phyloP scores from a whole-genome alignment of 345 rosid genomes.

The Lumnitzera racemosa region DNA sequence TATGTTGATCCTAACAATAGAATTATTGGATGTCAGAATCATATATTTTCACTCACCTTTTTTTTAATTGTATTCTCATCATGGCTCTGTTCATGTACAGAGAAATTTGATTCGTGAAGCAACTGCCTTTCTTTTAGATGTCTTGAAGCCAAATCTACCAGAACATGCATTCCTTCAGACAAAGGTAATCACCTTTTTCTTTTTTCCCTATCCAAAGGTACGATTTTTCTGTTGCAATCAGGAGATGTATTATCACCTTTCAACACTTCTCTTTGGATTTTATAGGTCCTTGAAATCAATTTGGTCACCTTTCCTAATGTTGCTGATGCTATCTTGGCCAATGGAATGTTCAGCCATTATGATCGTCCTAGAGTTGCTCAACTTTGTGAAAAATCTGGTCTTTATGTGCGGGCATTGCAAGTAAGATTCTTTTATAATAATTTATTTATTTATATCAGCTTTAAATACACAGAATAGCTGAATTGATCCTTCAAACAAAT shows the following conservation, averaged over 20 bases:
- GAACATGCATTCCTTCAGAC: slow-evolving; percentile 91
- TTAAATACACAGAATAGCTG: too few species aligned
- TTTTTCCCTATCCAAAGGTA: not conserved
- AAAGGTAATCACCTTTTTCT: slow-evolving; percentile 40
- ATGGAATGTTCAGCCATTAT: slow-evolving; percentile 97
- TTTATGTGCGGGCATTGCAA: slow-evolving; percentile 83
- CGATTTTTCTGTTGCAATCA: not conserved
- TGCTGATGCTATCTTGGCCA: slow-evolving; percentile 96
- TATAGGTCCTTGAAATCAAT: slow-evolving; percentile 94
- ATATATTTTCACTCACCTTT: too few species aligned
- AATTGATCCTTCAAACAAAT: not conserved
- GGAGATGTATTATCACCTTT: slow-evolving; percentile 1
- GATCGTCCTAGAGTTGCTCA: slow-evolving; percentile 97
- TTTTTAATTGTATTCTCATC: not conserved
- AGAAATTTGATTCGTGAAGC: slow-evolving; percentile 98
- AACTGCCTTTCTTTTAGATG: slow-evolving; percentile 94
- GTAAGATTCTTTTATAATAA: slow-evolving; percentile 28
- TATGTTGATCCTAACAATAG: too few species aligned
- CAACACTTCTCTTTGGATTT: slow-evolving; percentile 10
- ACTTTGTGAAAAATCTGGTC: slow-evolving; percentile 99
- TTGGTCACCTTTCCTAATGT: slow-evolving; percentile 97
- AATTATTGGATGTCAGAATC: too few species aligned
- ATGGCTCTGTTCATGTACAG: slow-evolving; percentile 24
- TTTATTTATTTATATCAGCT: not conserved
- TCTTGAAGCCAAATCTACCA: slow-evolving; percentile 89